Evolutionary conservation across 768 basidiomycete genomes (phyloP), one percentile per base, ranked within the genome.

Genomic region (Tremella fuciformis): DNA sequence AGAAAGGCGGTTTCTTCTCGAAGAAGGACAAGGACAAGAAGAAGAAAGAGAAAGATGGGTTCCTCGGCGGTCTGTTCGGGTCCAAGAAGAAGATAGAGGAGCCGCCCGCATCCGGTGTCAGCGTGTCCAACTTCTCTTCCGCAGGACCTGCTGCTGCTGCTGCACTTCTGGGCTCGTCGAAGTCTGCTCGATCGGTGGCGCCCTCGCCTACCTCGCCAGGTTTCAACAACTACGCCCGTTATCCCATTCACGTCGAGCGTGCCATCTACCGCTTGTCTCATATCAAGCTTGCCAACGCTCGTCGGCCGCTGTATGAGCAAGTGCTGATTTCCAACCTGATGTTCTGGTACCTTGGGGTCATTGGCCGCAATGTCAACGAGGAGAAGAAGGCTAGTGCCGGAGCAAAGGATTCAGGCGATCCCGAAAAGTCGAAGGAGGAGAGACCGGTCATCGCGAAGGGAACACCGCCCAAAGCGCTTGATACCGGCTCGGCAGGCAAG

Each of bases 301-400:
- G 96, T 58, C 83, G 96, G 46, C 93, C 96, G 24, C 81, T 99
- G 16, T 98, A 96, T 71, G 96, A 99, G 80, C 96, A 99, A 77
- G 96, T 81, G 8, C 60, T 80, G 15, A 81, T 81, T 47, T 80
- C 79, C 22, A 80, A 80, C 58, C 68, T 79, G 57, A 79, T 79
- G 78, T 98, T 99, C 82, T 99, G 96, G 96, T 99, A 98, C 75
- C 83, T 99, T 38, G 91, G 93, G 13, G 86, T 97, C 65, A 98
- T 97, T 79, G 96, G 97, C 78, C 92, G 94, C 78, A 84, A 89
- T 18, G 87, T 86, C 69, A 83, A 74, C 22, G 76, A 70, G 50
- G 72, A 74, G 58, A 74, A 74, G 64, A 74, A 73, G 50, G 52
- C 63, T 7, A 61, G 78, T 58, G 64, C 64, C 61, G 25, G 57